phyloP scores from a whole-genome alignment of 345 rosid genomes.

The Pelargonium nanum region DNA sequence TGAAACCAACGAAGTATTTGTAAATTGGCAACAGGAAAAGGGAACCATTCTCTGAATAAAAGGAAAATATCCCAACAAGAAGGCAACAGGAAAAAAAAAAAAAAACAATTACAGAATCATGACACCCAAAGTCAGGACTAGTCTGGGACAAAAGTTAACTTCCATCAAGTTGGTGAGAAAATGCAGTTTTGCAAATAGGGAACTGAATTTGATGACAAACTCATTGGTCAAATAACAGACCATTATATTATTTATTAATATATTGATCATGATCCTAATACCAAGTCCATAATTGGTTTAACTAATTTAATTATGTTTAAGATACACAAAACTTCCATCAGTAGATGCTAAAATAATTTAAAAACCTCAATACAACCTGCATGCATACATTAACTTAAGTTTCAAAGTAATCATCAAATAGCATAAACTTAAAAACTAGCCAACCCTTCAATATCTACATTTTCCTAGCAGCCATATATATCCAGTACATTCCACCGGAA shows the following conservation, averaged over 20 bases:
- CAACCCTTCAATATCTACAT: too few relatives aligned
- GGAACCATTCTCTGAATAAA: too few relatives aligned
- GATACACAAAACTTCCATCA: background rate
- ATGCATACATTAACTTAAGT: background rate
- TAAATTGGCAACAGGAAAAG: too few relatives aligned
- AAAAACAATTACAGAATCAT: too few relatives aligned
- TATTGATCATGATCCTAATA: background rate
- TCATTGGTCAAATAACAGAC: background rate
- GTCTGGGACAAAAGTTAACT: too few relatives aligned
- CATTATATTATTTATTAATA: too few relatives aligned
- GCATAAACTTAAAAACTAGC: background rate
- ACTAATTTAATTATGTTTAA: too few relatives aligned
- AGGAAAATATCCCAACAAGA: too few relatives aligned
- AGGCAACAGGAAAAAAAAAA: too few relatives aligned
- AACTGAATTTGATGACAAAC: background rate
- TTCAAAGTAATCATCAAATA: background rate
- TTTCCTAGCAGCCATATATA: background rate
- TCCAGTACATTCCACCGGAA: too few relatives aligned
- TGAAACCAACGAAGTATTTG: too few relatives aligned
- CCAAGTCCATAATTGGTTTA: background rate
- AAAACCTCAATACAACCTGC: background rate
- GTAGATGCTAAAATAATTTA: background rate
- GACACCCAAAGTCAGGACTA: too few relatives aligned
- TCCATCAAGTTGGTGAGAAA: background rate
- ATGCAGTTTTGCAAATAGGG: background rate